Evolutionary conservation across 495 filamentous ascomycete genomes (phyloP), one percentile per base, ranked within the genome.

Genomic region (Podospora comata): DNA sequence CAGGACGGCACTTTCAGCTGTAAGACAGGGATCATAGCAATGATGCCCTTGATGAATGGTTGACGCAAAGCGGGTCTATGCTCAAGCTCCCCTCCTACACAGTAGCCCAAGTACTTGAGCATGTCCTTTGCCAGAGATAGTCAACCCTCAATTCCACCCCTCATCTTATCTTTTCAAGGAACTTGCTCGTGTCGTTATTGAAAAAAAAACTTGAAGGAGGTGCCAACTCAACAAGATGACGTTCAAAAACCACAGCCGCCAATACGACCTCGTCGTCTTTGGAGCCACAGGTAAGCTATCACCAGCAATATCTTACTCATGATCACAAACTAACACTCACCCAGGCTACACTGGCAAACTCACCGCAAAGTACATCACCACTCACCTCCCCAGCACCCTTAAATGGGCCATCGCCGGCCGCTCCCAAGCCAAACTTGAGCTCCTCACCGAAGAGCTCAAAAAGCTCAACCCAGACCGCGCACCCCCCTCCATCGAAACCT

Each of bases 391-490:
- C 1, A 94, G 92, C 7, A 81, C 90, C 75, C 76, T 97, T 27
- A 93, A 87, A 81, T 98, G 94, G 94, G 94, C 93, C 27, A 81
- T 97, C 60, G 92, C 93, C 11, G 94, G 94, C 19, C 90, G 94
- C 30, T 94, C 92, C 7, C 78, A 81, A 27, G 75, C 79, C 58
- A 97, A 96, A 76, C 84, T 98, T 15, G 84, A 90, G 68, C 73
- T 79, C 23, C 78, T 97, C 27, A 85, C 86, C n/a, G 78, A 86
- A 69, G 85, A 90, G 65, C 84, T 91, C 73, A 87, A 87, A 67
- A 66, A 74, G 18, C 75, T 92, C 57, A 92, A 92, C 76, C 80
- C 86, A 4, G 89, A 96, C 78, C 88, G 93, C 28, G 65, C 79
- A 60, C 84, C 86, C 32, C 92, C 92, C 72, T 85, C 87, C 28